Conservation (phyloP, 2,329 filamentous ascomycete species). For the Hawksworthiomyces lignivorus region DNA sequence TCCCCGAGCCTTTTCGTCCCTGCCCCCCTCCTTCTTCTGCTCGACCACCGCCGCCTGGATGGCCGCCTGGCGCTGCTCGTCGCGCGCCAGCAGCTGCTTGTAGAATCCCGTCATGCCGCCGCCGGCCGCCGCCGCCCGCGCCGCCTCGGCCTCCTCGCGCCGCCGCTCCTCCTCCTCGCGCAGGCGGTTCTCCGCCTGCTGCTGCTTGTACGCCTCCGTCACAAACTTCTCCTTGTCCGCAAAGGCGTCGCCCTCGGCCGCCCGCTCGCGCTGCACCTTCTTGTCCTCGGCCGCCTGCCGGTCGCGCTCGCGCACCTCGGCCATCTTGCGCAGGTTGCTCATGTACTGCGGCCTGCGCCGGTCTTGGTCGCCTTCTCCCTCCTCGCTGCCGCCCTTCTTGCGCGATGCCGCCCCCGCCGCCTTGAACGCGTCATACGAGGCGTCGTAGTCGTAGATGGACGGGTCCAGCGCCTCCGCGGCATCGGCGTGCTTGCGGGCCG, state of each 20-base stretch:
- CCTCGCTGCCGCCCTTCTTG: slow-evolving; percentile 37
- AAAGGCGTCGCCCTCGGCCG: slow-evolving; percentile 73
- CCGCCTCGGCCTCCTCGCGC: slow-evolving; percentile 56
- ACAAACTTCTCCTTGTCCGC: slow-evolving; percentile 82
- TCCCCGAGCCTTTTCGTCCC: slow-evolving; percentile 18
- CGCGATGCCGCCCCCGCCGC: slow-evolving; percentile 51
- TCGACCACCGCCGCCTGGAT: slow-evolving; percentile 60
- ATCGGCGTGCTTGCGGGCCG: slow-evolving; percentile 55
- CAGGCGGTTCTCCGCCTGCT: slow-evolving; percentile 66
- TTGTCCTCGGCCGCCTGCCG: slow-evolving; percentile 73
- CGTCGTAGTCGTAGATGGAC: slow-evolving; percentile 79
- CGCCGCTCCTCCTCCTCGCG: slow-evolving; percentile 65
- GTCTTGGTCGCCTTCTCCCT: slow-evolving; percentile 48
- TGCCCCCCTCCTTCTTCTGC: slow-evolving; percentile 34
- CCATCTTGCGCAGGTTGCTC: slow-evolving; percentile 62
- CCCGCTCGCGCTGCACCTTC: slow-evolving; percentile 67
- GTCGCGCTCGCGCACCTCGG: slow-evolving; percentile 70
- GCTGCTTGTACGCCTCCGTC: slow-evolving; percentile 72
- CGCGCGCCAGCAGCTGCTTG: slow-evolving; percentile 62
- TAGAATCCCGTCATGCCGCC: slow-evolving; percentile 76
- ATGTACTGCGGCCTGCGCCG: slow-evolving; percentile 72
- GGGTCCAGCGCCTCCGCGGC: slow-evolving; percentile 61
- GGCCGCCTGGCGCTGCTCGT: slow-evolving; percentile 62
- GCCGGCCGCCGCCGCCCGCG: slow-evolving; percentile 47
- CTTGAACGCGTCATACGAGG: slow-evolving; percentile 70